Evolutionary conservation across 2,329 filamentous ascomycete genomes (phyloP), one percentile per base, ranked within the genome.

Genomic region (Exophiala calicioides): DNA sequence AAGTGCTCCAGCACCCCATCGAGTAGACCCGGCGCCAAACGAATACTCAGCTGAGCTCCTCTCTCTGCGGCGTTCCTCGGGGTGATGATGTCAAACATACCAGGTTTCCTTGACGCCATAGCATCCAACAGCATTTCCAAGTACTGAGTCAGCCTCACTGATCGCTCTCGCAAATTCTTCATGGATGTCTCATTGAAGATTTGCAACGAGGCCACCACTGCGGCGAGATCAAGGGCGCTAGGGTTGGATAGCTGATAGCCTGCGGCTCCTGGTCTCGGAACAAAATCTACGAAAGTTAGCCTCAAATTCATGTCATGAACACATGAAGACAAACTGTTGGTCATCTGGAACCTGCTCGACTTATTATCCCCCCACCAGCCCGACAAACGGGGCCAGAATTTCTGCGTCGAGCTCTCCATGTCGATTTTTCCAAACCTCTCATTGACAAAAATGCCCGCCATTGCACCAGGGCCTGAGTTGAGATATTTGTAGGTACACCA

Each of bases 401-500:
- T 42, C 21, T 51, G 44, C 2, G 45, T 52, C 19, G 46, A 26
- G 18, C 39, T 53, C 26, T 48, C 37, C 42, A 44, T 47, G 20
- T 57, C 66, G 8, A 87, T 82, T 16, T 66, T 66, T 29, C 85
- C 82, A 63, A 94, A 86, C 29, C 73, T 75, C 62, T 88, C 81
- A 65, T 95, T 88, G 8, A 95, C 85, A 57, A 90, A 95, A 1
- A 85, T 73, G 0, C 86, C 89, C 1, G 81, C 88, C 56, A 94
- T 94, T 13, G 83, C 78, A 4, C 90, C 90, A 0, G 90, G 88
- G 0, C 90, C 90, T 16, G 84, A 82, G 63, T 95, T 95, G 64
- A 95, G 79, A 70, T 95, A 95, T 71, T 95, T 96, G 76, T 95
- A 96, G n/a, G 84, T 90, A 68, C 90, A 95, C 90, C 90, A 95